These are phyloP conservation scores for Bruguiera parviflora DNA, from an alignment of 345 rosid species.

Conservation along the genomic window DNA sequence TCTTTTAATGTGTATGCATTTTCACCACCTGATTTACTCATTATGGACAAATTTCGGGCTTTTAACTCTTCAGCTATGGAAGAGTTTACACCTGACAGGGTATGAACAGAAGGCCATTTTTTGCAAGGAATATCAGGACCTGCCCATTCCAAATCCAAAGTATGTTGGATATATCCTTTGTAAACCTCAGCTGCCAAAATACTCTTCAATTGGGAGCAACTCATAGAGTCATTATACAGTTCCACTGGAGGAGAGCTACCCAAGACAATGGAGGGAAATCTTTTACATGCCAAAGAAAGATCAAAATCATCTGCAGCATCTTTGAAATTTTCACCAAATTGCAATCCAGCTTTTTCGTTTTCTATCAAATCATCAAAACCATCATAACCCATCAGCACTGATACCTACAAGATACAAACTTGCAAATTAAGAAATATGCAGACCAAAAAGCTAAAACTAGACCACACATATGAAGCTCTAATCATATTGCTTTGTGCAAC, in stretches of 20 bases:
- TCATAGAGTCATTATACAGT: constrained; percentile 45
- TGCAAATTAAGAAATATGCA: not conserved
- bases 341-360: constrained; percentile 41
- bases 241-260: constrained; percentile 60
- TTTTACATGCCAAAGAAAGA: constrained; percentile 55
- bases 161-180: constrained; percentile 35
- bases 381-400: constrained; percentile 47
- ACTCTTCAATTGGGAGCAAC: constrained; percentile 26
- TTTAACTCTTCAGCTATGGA: constrained; percentile 18
- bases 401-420: constrained; percentile 41
- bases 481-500: not conserved
- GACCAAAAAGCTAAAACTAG: not conserved
- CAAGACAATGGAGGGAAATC: constrained; percentile 68
- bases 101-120: constrained; percentile 36
- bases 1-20: not conserved
- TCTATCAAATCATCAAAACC: constrained; percentile 46
- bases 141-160: constrained; percentile 40
- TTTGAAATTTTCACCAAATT: constrained; percentile 31
- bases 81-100: constrained; percentile 35
- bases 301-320: constrained; percentile 41
- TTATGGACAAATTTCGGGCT: not conserved
- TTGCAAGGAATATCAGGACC: constrained; percentile 42
- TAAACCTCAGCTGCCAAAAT: constrained; percentile 32
- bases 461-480: not conserved
- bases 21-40: constrained; percentile 5